phyloP scores from a whole-genome alignment of 2,329 filamentous ascomycete genomes.

The Grosmannia huntii region DNA sequence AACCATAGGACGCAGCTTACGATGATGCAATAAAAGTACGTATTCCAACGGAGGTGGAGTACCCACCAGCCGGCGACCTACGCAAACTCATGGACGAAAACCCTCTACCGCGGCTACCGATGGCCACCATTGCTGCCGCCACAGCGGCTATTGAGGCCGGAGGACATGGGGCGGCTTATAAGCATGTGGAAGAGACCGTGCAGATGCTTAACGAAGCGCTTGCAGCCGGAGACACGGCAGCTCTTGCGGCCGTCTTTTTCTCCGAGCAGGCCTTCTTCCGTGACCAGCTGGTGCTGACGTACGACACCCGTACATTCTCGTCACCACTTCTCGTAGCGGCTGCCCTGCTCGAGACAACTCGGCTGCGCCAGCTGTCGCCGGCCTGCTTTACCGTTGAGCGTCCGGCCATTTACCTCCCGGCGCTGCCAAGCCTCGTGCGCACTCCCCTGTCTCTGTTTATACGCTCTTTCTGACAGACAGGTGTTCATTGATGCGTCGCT shows the following conservation, averaged over 20 bases:
- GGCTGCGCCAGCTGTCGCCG: constrained; percentile 1
- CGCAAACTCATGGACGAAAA: constrained; percentile 1
- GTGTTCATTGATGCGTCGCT: not conserved
- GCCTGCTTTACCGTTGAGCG: not conserved
- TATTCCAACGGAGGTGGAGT: not conserved
- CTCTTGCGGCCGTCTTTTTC: not conserved
- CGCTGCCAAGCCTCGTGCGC: not conserved
- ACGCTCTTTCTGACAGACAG: not conserved
- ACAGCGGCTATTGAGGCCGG: not conserved
- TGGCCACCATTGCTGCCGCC: not conserved
- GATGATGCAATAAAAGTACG: not conserved
- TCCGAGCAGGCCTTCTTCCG: not conserved
- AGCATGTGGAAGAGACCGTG: not conserved
- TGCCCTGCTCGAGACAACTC: not conserved
- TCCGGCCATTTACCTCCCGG: not conserved
- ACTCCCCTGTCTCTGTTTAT: not conserved
- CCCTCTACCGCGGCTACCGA: not conserved
- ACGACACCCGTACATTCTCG: not conserved
- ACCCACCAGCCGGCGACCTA: not conserved
- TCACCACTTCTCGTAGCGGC: not conserved
- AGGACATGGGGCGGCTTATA: not conserved
- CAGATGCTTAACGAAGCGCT: not conserved
- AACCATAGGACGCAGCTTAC: not conserved
- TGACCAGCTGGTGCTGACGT: constrained; percentile 1
- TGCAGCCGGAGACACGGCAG: not conserved